A percentile compares a stretch with the other conserved stretches of the same genome.
Evolutionary conservation across 306 rosid genomes (phyloP).

Genomic region (Elaeagnus macrophylla): DNA sequence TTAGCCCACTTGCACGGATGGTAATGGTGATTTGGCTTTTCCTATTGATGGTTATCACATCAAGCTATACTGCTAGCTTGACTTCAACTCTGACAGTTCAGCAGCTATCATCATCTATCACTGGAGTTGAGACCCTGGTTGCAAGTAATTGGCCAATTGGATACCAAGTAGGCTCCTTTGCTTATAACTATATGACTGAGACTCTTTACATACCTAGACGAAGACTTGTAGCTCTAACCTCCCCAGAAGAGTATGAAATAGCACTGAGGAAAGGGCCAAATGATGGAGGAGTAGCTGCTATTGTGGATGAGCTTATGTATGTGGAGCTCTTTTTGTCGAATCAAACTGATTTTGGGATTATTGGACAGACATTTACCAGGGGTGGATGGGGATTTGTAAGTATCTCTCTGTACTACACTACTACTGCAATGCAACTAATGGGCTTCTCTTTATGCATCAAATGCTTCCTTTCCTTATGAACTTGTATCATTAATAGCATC

Average conservation of each 20-base stretch:
- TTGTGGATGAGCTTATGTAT: slow-evolving; percentile 80
- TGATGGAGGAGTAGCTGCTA: slow-evolving; percentile 85
- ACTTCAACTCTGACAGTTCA: slow-evolving; percentile 94
- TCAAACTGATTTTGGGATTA: slow-evolving; percentile 59
- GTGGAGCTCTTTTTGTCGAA: slow-evolving; percentile 69
- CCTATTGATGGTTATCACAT: slow-evolving; percentile 82
- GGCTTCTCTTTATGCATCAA: background rate
- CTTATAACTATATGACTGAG: slow-evolving; percentile 67
- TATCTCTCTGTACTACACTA: slow-evolving; percentile 9
- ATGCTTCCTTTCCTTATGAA: too few relatives aligned
- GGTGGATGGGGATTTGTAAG: slow-evolving; percentile 99
- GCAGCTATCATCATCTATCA: slow-evolving; percentile 76
- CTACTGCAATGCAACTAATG: background rate
- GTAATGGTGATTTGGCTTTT: slow-evolving; percentile 97
- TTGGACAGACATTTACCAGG: slow-evolving; percentile 79
- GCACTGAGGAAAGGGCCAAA: slow-evolving; percentile 65
- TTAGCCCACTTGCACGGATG: slow-evolving; percentile 75
- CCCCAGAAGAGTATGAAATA: slow-evolving; percentile 74
- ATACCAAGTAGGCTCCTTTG: slow-evolving; percentile 91
- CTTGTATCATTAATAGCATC: too few relatives aligned
- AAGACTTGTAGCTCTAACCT: slow-evolving; percentile 67
- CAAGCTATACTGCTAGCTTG: slow-evolving; percentile 92
- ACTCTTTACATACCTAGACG: slow-evolving; percentile 47
- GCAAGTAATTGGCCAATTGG: slow-evolving; percentile 71
- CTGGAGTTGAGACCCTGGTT: slow-evolving; percentile 81